phyloP scores from a whole-genome alignment of 2,329 filamentous ascomycete species.

The Fusarium tjaetaba region DNA sequence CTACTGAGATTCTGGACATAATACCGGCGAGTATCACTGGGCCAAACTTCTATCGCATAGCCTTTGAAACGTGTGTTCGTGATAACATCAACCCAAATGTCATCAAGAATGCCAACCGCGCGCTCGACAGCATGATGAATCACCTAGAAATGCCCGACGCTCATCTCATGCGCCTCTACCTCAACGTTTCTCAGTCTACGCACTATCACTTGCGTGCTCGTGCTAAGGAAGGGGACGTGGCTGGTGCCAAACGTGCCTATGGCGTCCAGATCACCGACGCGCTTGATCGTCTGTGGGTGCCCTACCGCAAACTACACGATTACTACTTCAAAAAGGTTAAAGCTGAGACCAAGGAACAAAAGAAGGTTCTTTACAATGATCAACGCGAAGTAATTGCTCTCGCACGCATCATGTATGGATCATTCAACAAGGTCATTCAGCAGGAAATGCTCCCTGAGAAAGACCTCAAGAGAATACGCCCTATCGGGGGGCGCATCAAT shows the following conservation, averaged over 20 bases:
- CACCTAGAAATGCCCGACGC: slow-evolving; percentile 58
- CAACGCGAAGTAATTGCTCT: slow-evolving; percentile 56
- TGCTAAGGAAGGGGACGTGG: slow-evolving; percentile 45
- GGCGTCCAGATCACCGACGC: slow-evolving; percentile 62
- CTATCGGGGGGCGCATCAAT: slow-evolving; percentile 50
- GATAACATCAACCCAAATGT: slow-evolving; percentile 81
- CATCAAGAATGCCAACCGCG: slow-evolving; percentile 69
- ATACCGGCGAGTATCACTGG: slow-evolving; percentile 59
- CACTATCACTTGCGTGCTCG: slow-evolving; percentile 52
- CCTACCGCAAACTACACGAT: slow-evolving; percentile 54
- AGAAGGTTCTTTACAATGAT: slow-evolving; percentile 46
- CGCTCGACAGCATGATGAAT: slow-evolving; percentile 71
- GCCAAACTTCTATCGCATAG: slow-evolving; percentile 72
- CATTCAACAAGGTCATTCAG: slow-evolving; percentile 55
- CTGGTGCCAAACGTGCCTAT: slow-evolving; percentile 54
- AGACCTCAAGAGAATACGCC: slow-evolving; percentile 48
- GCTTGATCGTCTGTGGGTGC: slow-evolving; percentile 61
- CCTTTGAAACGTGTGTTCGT: slow-evolving; percentile 76
- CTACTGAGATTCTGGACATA: slow-evolving; percentile 66
- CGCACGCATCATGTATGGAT: slow-evolving; percentile 57
- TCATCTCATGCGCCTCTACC: slow-evolving; percentile 62
- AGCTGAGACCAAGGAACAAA: slow-evolving; percentile 38
- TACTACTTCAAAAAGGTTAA: slow-evolving; percentile 47
- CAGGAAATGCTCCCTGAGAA: slow-evolving; percentile 52
- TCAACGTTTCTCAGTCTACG: slow-evolving; percentile 63